Conservation (phyloP, 768 basidiomycete genomes). For the Tulasnella sp. region DNA sequence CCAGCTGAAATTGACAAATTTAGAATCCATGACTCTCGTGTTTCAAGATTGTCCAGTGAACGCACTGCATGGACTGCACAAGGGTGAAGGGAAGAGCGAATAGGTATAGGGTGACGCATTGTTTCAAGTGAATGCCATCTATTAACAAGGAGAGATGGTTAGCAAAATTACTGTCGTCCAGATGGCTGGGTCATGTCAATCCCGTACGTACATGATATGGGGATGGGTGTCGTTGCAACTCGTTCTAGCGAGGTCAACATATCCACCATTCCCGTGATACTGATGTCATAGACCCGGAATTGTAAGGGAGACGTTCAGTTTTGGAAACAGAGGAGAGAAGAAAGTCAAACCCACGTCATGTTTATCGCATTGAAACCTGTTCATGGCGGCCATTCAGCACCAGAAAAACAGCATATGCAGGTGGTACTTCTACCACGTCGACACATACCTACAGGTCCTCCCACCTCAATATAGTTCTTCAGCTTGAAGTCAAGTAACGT, state of each 20-base stretch:
- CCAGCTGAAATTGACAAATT: not conserved
- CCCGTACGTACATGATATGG: constrained; percentile 48
- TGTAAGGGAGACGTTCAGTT: not conserved
- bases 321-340: not conserved
- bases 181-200: not conserved
- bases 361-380: constrained; percentile 69
- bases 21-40: not conserved
- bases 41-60: not conserved
- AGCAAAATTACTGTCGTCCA: constrained; percentile 14
- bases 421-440: not conserved
- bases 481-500: constrained; percentile 62
- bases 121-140: constrained; percentile 88
- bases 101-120: constrained; percentile 88
- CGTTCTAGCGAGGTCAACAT: constrained; percentile 78
- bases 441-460: constrained; percentile 70
- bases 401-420: constrained; percentile 10
- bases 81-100: constrained; percentile 84
- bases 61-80: constrained; percentile 51
- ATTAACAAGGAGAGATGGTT: constrained; percentile 15
- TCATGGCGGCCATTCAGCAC: not conserved
- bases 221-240: constrained; percentile 80
- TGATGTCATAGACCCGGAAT: constrained; percentile 23
- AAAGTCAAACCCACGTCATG: constrained; percentile 36
- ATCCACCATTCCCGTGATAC: constrained; percentile 72
- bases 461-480: constrained; percentile 74